phyloP scores from a whole-genome alignment of 2,329 filamentous ascomycete genomes.

The Sphaerostilbella broomeana region DNA sequence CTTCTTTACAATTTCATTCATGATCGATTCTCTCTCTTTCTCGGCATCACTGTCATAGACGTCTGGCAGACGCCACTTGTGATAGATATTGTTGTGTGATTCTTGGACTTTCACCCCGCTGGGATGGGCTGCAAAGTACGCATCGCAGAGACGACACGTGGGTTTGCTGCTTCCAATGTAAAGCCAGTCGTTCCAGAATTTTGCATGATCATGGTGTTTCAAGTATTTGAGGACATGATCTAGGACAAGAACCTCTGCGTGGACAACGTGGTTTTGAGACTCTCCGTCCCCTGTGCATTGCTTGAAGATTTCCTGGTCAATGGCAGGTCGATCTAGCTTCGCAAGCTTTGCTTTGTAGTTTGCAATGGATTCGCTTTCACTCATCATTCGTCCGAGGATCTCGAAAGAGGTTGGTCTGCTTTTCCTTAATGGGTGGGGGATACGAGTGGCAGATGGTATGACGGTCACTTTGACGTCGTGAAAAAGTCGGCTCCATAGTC shows the following conservation, averaged over 20 bases:
- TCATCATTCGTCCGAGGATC: conserved; percentile 21
- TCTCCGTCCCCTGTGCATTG: conserved; percentile 8
- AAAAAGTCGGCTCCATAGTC: conserved; percentile 26
- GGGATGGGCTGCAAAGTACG: conserved; percentile 28
- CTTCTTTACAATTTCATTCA: not conserved
- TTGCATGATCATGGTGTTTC: not conserved
- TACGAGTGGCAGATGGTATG: conserved; percentile 20
- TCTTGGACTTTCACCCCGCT: conserved; percentile 23
- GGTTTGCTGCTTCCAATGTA: conserved; percentile 38
- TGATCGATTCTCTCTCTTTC: not conserved
- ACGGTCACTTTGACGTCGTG: conserved; percentile 22
- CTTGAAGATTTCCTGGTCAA: conserved; percentile 20
- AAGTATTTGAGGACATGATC: conserved; percentile 18
- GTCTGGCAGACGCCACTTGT: conserved; percentile 32
- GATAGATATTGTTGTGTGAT: conserved; percentile 33
- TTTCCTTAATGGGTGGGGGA: conserved; percentile 15
- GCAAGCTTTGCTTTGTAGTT: conserved; percentile 11
- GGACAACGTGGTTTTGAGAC: conserved; percentile 27
- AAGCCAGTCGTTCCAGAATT: conserved; percentile 26
- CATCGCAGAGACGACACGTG: conserved; percentile 31
- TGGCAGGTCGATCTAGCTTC: conserved; percentile 18
- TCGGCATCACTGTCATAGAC: conserved; percentile 12
- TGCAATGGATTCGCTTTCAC: not conserved
- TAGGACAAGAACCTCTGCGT: conserved; percentile 30
- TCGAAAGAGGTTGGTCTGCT: conserved; percentile 15